phyloP scores from a whole-genome alignment of 1,284 basidiomycete species.

The Baeospora myosura region DNA sequence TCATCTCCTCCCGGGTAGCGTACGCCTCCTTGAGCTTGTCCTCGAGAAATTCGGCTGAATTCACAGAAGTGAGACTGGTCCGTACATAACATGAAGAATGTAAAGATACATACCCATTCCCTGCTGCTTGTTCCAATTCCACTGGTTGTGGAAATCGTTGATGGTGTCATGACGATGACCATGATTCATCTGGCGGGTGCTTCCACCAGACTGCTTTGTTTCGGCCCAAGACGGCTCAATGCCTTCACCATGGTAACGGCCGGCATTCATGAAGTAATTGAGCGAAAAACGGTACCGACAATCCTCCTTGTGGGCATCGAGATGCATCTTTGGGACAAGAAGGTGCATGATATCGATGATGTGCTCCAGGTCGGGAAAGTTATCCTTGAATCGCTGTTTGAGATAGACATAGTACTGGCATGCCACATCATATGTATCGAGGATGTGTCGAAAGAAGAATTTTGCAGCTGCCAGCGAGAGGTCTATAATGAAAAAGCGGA shows the following conservation, averaged over 20 bases:
- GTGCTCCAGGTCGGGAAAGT: slow-evolving; percentile 7
- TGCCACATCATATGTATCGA: slow-evolving; percentile 11
- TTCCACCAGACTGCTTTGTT: slow-evolving; percentile 16
- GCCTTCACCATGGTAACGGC: slow-evolving; percentile 17
- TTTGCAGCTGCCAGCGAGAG: neutral
- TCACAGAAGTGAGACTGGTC: too few species aligned
- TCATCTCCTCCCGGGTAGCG: too few species aligned
- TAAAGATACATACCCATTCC: slow-evolving; percentile 11
- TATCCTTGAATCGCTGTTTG: neutral
- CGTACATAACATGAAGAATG: too few species aligned
- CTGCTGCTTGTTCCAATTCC: slow-evolving; percentile 16
- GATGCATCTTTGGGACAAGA: slow-evolving; percentile 19
- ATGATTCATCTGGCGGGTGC: slow-evolving; percentile 19
- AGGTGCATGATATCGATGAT: slow-evolving; percentile 6
- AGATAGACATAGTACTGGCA: slow-evolving; percentile 8
- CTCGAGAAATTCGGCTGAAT: too few species aligned
- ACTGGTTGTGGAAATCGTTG: slow-evolving; percentile 15
- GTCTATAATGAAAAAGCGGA: neutral
- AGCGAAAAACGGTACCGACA: slow-evolving; percentile 18
- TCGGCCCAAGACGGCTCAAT: slow-evolving; percentile 18
- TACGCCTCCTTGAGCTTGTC: too few species aligned
- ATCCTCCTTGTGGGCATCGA: slow-evolving; percentile 18
- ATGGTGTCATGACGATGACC: slow-evolving; percentile 21
- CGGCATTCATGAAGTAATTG: slow-evolving; percentile 16
- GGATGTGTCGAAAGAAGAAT: too few species aligned